These are phyloP conservation scores for Senecio squalidus DNA, from an alignment of 140 eudicot genomes.

Conservation along the genomic window DNA sequence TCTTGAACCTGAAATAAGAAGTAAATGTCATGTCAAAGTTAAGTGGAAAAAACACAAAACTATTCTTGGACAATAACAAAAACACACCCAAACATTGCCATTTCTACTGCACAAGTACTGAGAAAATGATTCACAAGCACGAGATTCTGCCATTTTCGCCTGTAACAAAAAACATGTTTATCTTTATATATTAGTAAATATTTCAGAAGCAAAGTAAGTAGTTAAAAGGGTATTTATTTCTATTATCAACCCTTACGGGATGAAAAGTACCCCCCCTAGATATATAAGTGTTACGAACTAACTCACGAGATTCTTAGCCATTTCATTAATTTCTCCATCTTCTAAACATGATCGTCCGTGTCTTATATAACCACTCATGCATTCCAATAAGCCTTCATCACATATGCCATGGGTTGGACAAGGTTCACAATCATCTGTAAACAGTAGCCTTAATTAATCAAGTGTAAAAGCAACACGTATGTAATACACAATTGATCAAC, in stretches of 20 bases:
- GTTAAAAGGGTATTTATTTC: background rate
- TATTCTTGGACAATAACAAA: conserved; percentile 11
- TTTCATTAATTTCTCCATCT: conserved; percentile 68
- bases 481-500: background rate
- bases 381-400: conserved; percentile 64
- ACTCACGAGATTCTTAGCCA: conserved; percentile 77
- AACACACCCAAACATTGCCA: conserved; percentile 71
- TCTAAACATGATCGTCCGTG: conserved; percentile 74
- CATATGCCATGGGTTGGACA: conserved; percentile 89
- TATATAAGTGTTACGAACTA: conserved; percentile 24
- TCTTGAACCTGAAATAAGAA: conserved; percentile 41
- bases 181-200: conserved; percentile 16
- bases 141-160: conserved; percentile 64
- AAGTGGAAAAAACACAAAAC: background rate
- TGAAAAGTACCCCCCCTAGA: conserved; percentile 10
- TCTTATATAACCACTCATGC: conserved; percentile 57
- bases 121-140: conserved; percentile 61
- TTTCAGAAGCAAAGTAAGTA: background rate
- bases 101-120: conserved; percentile 52
- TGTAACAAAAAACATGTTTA: conserved; percentile 31
- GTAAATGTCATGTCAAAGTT: background rate
- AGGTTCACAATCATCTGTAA: conserved; percentile 73
- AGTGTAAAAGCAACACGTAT: background rate
- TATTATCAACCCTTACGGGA: conserved; percentile 15
- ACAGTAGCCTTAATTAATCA: conserved; percentile 8